These are phyloP conservation scores for Erysimum cheiri DNA, from an alignment of 441 rosid species.

Conservation along the genomic window DNA sequence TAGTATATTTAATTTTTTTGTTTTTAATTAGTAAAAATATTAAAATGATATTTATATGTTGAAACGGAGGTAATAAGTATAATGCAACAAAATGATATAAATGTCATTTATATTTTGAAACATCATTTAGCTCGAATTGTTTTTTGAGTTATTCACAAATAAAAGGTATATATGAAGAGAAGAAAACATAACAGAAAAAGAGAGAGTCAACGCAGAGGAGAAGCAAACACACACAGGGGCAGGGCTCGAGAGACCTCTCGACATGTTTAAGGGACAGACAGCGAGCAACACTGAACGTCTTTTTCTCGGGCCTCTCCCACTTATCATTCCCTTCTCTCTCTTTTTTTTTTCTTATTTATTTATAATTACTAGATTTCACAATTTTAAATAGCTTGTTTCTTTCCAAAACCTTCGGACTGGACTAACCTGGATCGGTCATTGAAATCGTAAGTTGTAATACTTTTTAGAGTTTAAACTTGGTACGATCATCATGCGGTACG, in stretches of 20 bases:
- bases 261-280: slow-evolving; percentile 39
- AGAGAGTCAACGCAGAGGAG: slow-evolving; percentile 38
- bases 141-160: too few relatives aligned
- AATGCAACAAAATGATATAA: too few relatives aligned
- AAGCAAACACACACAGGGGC: slow-evolving; percentile 39
- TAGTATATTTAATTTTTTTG: too few relatives aligned
- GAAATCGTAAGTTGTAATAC: too few relatives aligned
- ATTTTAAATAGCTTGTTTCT: slow-evolving; percentile 7
- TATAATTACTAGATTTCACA: not conserved
- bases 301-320: slow-evolving; percentile 46
- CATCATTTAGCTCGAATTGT: not conserved
- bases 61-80: too few relatives aligned
- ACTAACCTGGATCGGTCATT: slow-evolving; percentile 20
- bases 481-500: not conserved
- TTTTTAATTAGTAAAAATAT: too few relatives aligned
- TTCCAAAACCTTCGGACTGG: slow-evolving; percentile 28
- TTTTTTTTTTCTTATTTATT: not conserved
- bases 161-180: too few relatives aligned
- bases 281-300: slow-evolving; percentile 37
- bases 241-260: slow-evolving; percentile 47
- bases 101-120: too few relatives aligned
- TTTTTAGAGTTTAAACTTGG: not conserved
- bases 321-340: slow-evolving; percentile 35
- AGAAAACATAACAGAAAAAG: not conserved
- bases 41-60: too few relatives aligned